Evolutionary conservation across 345 rosid genomes (phyloP), one percentile per base, ranked within the genome.

Genomic region (Combretum micranthum): DNA sequence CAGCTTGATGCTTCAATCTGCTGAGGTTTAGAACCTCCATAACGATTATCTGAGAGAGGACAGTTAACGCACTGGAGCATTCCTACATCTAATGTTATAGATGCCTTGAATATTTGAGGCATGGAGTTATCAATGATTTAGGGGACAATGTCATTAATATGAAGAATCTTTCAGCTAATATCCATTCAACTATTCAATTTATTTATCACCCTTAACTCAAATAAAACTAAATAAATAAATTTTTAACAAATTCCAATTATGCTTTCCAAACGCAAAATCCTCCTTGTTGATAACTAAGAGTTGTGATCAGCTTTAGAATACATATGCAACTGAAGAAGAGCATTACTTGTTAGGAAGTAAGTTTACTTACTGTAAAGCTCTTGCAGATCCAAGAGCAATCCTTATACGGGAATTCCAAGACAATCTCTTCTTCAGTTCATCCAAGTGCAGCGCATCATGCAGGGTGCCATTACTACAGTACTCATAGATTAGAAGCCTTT

Each of bases 331-430:
- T 47, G 6, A 59, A 18, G 14, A 22, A 12, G 39, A 44, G 58
- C 15, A 59, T 42, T 44, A 26, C 44, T 19, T 42, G 26, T 47
- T 42, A 20, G 52, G 25, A 18, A 18, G 59, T 39, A 55, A 47
- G 10, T 60, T 22, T 25, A 79, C 96, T 87, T 81, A 93, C 99
- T 85, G 93, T 39, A 94, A 79, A 60, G 96, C 95, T 75, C 85
- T 82, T 55, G 99, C 96, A 71, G 96, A 93, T 77, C 88, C 95
- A 65, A 94, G 93, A 44, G 96, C 88, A 81, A 90, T 83, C 47
- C 75, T 67, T n/a, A 94, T 46, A 19, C 97, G 95, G 47, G 79
- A 62, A 69, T 80, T 84, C 99, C 99, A 90, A 0, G 95, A 75
- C 44, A 94, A 78, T 17, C 74, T 70, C 69, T 57, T 75, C 68